Evolutionary conservation across 2,329 filamentous ascomycete genomes (phyloP), one percentile per base, ranked within the genome.

Genomic region (Trichoderma aggressivum): DNA sequence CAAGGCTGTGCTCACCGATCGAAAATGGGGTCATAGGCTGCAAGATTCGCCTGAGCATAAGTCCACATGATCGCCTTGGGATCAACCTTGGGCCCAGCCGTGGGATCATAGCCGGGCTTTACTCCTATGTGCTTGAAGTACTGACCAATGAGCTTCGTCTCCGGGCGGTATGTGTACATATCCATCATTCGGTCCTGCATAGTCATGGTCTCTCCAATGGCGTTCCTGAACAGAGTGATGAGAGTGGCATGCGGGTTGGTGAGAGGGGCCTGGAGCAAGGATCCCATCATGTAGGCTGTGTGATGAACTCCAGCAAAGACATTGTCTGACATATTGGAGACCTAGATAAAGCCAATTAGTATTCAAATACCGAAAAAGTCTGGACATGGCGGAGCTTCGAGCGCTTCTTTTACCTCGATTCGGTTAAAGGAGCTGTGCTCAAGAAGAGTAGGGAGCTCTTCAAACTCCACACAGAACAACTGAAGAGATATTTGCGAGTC

Each of bases 191-290:
- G 36, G 7, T 62, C 66, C 14, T 56, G 5, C 4, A 32, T n/a
- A 4, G 30, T 70, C 28, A 70, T 50, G 1, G 14, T 50, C 7
- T 70, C 60, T 10, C 0, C 0, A 24, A 70, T 21, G 0, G 68
- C 68, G 10, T 70, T 65, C 50, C 63, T 59, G 34, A 70, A 70
- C 0, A 70, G 50, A 11, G 39, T 70, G 24, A 70, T 70, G 10
- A 70, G 36, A 12, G 68, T 70, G 3, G 68, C 68, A 50, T 70
- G 68, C 3, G 24, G 47, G 26, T 70, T 70, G 3, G 32, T 2
- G 1, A 5, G 24, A 4, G 32, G 24, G 5, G 3, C 1, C n/a
- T 70, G 68, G 1, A 70, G 36, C 2, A 70, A 26, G 1, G 32
- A 26, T 1, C 8, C 59, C 36, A 70, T 28, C 16, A 11, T 11